Percentiles rank a stretch among this genome's conserved stretches.
Evolutionary conservation across 352 stramenopile genomes (phyloP).

Genomic region (Vaucheria bursata): DNA sequence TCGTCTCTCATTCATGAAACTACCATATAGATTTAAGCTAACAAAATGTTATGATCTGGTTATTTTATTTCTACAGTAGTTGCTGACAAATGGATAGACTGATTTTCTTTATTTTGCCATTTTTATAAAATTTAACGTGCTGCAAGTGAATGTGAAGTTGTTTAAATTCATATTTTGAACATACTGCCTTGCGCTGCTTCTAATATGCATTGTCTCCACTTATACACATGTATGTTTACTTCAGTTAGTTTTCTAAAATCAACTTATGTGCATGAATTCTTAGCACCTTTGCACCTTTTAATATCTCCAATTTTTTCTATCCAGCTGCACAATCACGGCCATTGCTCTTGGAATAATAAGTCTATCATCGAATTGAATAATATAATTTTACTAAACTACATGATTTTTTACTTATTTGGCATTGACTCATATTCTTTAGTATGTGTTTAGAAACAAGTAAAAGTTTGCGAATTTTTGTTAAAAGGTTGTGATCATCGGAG

Average conservation of each 20-base stretch:
- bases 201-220: not conserved
- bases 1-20: not conserved
- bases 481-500: slow-evolving; percentile 62
- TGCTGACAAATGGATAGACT: not conserved
- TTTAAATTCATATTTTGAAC: not conserved
- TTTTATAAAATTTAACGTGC: not conserved
- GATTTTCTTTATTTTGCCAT: not conserved
- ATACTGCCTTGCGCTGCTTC: not conserved
- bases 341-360: no score
- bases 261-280: not conserved
- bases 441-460: no score
- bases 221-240: not conserved
- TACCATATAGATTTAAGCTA: not conserved
- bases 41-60: not conserved
- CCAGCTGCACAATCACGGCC: no score
- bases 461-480: no score
- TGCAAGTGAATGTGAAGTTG: not conserved
- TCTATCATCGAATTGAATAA: no score
- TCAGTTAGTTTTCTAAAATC: not conserved
- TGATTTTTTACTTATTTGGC: no score
- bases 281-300: no score
- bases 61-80: not conserved
- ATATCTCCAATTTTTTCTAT: no score
- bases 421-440: no score
- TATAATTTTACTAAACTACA: no score